Base-by-base conservation (phyloP, 768 basidiomycete genomes). In the Polyporus arcularius region DNA sequence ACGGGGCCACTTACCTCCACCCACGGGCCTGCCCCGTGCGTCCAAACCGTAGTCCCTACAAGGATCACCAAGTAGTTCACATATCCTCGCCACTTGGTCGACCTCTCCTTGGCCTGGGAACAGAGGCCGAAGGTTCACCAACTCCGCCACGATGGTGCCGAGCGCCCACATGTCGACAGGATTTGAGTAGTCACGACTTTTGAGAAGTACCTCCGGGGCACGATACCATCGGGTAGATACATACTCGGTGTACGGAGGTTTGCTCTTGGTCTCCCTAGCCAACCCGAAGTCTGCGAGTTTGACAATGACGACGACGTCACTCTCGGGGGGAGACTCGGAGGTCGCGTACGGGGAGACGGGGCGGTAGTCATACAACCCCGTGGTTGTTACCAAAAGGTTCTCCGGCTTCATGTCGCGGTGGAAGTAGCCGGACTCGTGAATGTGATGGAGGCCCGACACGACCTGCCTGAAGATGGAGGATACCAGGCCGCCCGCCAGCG, bases 391-490 rank as follows among this genome's bases (percentile, higher is more conserved):
- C 53, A 99, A 86, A 8, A 98, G 89, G 69, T 99, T 99, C 75
- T 99, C 97, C 40, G 97, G 97, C 76, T 99, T 99, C 94, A 99
- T 97, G 74, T 99, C 97, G 51, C 97, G 92, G 76, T 99, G 97
- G 76, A 99, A 99, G 76, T 96, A 99, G 39, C 96, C 97, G 32
- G 88, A 80, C 14, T 80, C 73, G 75, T 99, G 97, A 65, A 98
- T 94, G 74, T 99, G 97, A 70, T 94, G 81, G 39, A 99, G 84
- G 41, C 97, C 97, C 15, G 85, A 79, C 47, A 93, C 86, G 69
- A 96, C 91, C 76, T 99, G 97, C 58, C 84, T 87, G 73, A 97
- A 98, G 67, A 98, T 94, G 68, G 91, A 93, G 26, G 94, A 92
- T 63, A 96, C 90, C 66, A 99, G 89, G 65, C 97, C 97, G 47